Evolutionary conservation across 192 early-diverging fungal species (phyloP).

Genomic region (Coemansia sp.): DNA sequence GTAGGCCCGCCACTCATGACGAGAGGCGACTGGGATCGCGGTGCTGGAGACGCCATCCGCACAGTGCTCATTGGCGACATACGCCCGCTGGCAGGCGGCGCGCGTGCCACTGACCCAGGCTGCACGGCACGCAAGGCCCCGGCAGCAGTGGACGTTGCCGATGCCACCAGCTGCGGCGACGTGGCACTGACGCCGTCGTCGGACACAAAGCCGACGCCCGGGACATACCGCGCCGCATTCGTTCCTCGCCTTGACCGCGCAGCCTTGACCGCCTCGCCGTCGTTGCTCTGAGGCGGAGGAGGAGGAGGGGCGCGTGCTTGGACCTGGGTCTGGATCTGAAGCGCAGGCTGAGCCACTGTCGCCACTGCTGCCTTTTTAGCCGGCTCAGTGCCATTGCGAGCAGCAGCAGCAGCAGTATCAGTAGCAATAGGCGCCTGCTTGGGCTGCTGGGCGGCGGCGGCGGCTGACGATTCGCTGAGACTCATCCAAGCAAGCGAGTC

Average conservation of each 20-base stretch:
- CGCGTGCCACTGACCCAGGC: not conserved
- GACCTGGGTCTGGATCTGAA: constrained; percentile 3
- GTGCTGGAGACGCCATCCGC: constrained; percentile 26
- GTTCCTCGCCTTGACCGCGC: constrained; percentile 38
- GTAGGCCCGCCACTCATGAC: constrained; percentile 6
- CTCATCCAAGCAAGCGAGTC: constrained; percentile 30
- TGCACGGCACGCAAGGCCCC: constrained; percentile 13
- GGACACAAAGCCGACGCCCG: constrained; percentile 51
- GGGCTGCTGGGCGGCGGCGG: constrained; percentile 6
- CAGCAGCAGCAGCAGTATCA: constrained; percentile 7
- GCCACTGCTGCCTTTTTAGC: not conserved
- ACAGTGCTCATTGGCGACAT: constrained; percentile 44
- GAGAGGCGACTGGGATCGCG: constrained; percentile 39
- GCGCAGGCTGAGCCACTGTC: not conserved
- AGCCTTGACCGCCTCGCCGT: constrained; percentile 1
- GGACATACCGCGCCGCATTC: constrained; percentile 53
- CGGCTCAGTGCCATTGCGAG: not conserved
- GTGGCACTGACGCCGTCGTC: constrained; percentile 48
- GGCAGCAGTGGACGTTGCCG: not conserved
- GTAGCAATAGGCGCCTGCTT: not conserved
- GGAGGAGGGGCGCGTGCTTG: not conserved
- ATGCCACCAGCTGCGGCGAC: constrained; percentile 34
- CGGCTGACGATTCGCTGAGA: not conserved
- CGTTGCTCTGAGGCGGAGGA: not conserved
- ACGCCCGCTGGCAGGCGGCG: constrained; percentile 20